Conservation (phyloP, 192 early-diverging fungal genomes). For the Coemansia sp. region DNA sequence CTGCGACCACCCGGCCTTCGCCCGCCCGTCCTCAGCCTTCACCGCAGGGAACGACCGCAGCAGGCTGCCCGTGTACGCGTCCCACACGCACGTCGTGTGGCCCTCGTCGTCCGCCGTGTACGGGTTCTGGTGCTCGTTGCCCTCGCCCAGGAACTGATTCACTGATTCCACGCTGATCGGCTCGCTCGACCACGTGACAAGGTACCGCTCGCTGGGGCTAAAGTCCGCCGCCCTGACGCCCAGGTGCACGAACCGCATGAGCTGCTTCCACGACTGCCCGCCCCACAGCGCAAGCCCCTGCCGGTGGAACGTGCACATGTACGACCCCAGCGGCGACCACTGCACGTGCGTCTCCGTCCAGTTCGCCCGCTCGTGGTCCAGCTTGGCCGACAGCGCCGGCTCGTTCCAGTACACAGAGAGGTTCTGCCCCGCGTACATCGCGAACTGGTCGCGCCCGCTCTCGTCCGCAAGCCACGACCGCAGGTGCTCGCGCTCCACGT, state of each 20-base stretch:
- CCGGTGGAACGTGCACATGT: conserved; percentile 90
- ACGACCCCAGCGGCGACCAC: conserved; percentile 96
- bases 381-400: conserved; percentile 79
- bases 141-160: conserved; percentile 42
- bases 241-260: conserved; percentile 88
- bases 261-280: conserved; percentile 86
- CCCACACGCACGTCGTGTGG: conserved; percentile 85
- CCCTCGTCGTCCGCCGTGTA: conserved; percentile 71
- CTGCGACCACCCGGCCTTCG: conserved; percentile 76
- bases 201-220: conserved; percentile 91
- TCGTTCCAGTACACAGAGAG: conserved; percentile 90
- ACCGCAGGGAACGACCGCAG: conserved; percentile 82
- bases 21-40: conserved; percentile 55
- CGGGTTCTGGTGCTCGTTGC: conserved; percentile 67
- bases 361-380: conserved; percentile 59
- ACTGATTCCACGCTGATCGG: conserved; percentile 67
- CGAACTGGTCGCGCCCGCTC: conserved; percentile 88
- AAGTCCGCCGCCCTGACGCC: conserved; percentile 91
- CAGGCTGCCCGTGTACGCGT: conserved; percentile 79
- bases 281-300: conserved; percentile 97
- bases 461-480: conserved; percentile 87
- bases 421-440: conserved; percentile 80
- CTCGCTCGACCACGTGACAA: conserved; percentile 89
- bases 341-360: conserved; percentile 94
- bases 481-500: conserved; percentile 76